phyloP scores from a whole-genome alignment of 352 stramenopile genomes.

The Globisporangium lucens region DNA sequence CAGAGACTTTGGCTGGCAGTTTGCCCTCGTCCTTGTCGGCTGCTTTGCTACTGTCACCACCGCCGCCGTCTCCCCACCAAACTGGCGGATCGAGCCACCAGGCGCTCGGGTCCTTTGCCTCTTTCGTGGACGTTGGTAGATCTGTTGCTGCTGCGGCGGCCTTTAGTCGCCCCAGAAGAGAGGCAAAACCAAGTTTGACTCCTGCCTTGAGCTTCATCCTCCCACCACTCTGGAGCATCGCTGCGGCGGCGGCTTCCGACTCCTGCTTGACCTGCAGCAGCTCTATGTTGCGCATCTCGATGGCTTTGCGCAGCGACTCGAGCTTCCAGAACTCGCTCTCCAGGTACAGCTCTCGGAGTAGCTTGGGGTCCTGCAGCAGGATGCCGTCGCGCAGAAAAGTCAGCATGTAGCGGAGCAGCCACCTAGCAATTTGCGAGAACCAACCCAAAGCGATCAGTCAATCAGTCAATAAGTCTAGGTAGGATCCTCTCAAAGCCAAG shows the following conservation, averaged over 20 bases:
- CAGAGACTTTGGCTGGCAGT: slow-evolving; percentile 21
- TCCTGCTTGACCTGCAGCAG: slow-evolving; percentile 45
- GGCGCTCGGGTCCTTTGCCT: slow-evolving; percentile 25
- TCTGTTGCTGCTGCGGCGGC: slow-evolving; percentile 1
- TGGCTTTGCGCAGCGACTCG: slow-evolving; percentile 67
- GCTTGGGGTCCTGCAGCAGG: slow-evolving; percentile 58
- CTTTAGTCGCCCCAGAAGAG: slow-evolving; percentile 8
- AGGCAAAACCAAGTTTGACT: neutral
- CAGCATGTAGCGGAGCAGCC: slow-evolving; percentile 76
- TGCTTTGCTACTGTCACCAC: neutral
- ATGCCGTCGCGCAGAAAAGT: slow-evolving; percentile 75
- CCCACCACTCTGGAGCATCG: slow-evolving; percentile 6
- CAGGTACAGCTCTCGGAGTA: slow-evolving; percentile 66
- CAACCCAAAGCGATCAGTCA: neutral
- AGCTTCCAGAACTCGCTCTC: slow-evolving; percentile 86
- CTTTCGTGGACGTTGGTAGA: neutral
- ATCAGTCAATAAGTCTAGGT: neutral
- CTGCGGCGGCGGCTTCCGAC: slow-evolving; percentile 15
- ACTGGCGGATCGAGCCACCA: slow-evolving; percentile 66
- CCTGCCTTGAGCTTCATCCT: slow-evolving; percentile 1
- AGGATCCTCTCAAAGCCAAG: neutral
- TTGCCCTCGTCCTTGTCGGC: slow-evolving; percentile 26
- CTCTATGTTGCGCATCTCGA: slow-evolving; percentile 71
- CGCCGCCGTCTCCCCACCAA: slow-evolving; percentile 48
- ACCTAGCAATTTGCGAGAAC: slow-evolving; percentile 24